Evolutionary conservation across 1,284 basidiomycete species (phyloP).

Genomic region (Sporisorium iseilematis-ciliati): DNA sequence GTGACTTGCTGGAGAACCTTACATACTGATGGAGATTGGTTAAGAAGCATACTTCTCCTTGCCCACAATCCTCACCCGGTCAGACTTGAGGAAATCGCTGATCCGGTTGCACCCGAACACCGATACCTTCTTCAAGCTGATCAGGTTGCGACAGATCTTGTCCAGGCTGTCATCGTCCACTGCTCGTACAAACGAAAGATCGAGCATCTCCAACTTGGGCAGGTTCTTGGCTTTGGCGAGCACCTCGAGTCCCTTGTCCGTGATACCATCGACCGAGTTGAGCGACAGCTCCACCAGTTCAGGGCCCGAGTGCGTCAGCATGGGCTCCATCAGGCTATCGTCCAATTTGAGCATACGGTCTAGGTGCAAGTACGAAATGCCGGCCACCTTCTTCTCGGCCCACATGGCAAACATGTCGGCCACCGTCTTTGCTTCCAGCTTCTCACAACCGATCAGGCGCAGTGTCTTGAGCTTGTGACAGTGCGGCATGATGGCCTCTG

Average conservation of each 20-base stretch:
- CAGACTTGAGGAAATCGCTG: constrained; percentile 52
- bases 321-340: constrained; percentile 75
- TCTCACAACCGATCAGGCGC: constrained; percentile 75
- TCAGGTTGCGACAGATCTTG: constrained; percentile 73
- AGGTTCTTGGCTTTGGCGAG: constrained; percentile 70
- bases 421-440: constrained; percentile 71
- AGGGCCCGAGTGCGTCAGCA: constrained; percentile 79
- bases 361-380: constrained; percentile 62
- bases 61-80: constrained; percentile 59
- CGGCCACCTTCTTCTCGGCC: constrained; percentile 15
- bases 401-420: constrained; percentile 43
- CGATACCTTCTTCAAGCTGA: constrained; percentile 58
- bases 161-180: constrained; percentile 87
- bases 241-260: constrained; percentile 74
- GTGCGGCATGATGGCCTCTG: constrained; percentile 76
- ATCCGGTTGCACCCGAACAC: constrained; percentile 70
- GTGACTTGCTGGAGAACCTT: neutral
- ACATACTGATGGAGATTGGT: neutral
- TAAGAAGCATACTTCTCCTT: constrained; percentile 53
- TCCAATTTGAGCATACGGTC: constrained; percentile 72
- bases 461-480: constrained; percentile 75
- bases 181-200: constrained; percentile 88
- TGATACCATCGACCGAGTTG: constrained; percentile 80
- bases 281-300: constrained; percentile 79
- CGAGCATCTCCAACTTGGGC: constrained; percentile 75